A percentile compares a stretch with the other conserved stretches of the same genome.
phyloP scores from a whole-genome alignment of 768 basidiomycete genomes.

The Naganishia friedmannii region DNA sequence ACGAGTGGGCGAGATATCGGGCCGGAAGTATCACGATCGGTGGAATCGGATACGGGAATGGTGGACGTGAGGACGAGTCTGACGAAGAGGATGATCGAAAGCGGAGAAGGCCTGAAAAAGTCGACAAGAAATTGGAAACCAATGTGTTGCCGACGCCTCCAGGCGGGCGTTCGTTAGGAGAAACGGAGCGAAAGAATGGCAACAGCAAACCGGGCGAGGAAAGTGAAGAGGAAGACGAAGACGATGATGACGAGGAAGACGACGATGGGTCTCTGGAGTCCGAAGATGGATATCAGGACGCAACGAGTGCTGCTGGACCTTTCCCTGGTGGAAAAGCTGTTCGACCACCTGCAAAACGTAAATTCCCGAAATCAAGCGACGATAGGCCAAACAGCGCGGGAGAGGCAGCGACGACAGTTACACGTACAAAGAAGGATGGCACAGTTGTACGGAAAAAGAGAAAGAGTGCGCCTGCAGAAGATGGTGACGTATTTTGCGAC shows the following conservation, averaged over 20 bases:
- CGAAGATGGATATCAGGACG: constrained; percentile 21
- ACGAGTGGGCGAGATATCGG: constrained; percentile 16
- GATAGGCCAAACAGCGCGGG: background rate
- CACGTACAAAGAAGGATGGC: constrained; percentile 16
- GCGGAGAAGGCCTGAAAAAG: background rate
- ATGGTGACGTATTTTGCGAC: constrained; percentile 32
- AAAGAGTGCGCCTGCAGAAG: constrained; percentile 30
- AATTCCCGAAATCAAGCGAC: background rate
- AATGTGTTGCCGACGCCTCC: background rate
- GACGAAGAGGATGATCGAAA: constrained; percentile 27
- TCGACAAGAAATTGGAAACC: constrained; percentile 23
- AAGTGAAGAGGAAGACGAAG: constrained; percentile 5
- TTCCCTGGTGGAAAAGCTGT: constrained; percentile 22
- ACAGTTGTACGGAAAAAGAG: constrained; percentile 24
- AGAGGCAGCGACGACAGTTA: constrained; percentile 12
- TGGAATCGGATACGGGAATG: constrained; percentile 29
- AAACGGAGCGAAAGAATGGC: background rate
- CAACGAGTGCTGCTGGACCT: background rate
- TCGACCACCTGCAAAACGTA: constrained; percentile 19
- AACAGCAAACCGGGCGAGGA: background rate
- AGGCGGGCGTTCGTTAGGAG: background rate
- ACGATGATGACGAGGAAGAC: constrained; percentile 17
- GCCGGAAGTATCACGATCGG: constrained; percentile 32
- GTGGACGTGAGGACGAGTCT: constrained; percentile 24
- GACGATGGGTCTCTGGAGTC: constrained; percentile 15